Percentiles rank a stretch among this genome's conserved stretches.
Conservation (phyloP, 306 rosid genomes). For the Ochetophila trinervis region DNA sequence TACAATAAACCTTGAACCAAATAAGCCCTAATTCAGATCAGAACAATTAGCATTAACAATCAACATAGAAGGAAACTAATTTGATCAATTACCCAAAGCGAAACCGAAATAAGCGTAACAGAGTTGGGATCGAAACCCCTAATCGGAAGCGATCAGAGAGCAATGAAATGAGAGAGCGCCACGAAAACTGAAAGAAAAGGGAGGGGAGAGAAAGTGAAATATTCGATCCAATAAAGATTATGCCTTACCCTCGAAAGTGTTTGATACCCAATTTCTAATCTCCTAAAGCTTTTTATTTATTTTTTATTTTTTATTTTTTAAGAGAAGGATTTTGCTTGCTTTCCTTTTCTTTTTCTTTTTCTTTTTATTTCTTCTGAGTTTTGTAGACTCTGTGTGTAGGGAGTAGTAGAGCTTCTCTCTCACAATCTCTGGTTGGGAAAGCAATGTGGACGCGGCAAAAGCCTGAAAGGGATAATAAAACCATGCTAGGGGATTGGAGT, state of each 20-base stretch:
- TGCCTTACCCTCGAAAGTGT: conserved; percentile 38
- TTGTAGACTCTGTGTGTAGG: conserved; percentile 1
- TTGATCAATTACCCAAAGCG: conserved; percentile 2
- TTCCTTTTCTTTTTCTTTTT: conserved; percentile 11
- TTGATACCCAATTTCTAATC: conserved; percentile 29
- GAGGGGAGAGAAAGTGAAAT: conserved; percentile 26
- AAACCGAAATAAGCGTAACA: background rate
- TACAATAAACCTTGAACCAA: background rate
- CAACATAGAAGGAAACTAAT: conserved; percentile 6
- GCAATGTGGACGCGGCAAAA: conserved; percentile 29
- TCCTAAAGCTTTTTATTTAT: background rate
- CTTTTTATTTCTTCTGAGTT: background rate
- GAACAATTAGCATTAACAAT: conserved; percentile 10
- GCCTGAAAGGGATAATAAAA: background rate
- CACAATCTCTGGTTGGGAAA: conserved; percentile 8
- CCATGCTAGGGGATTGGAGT: background rate
- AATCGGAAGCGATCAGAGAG: conserved; percentile 13
- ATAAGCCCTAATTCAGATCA: conserved; percentile 15
- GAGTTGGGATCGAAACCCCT: conserved; percentile 2
- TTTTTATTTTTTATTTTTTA: background rate
- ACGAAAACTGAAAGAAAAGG: conserved; percentile 1
- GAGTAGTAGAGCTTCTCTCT: background rate
- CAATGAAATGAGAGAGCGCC: background rate
- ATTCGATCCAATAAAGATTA: conserved; percentile 27
- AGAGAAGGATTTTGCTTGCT: too few species aligned